A percentile compares a stretch with the other conserved stretches of the same genome.
These are phyloP conservation scores for Ophiocordyceps polyrhachis-furcata DNA, from an alignment of 2,329 filamentous ascomycete species.

Conservation along the genomic window DNA sequence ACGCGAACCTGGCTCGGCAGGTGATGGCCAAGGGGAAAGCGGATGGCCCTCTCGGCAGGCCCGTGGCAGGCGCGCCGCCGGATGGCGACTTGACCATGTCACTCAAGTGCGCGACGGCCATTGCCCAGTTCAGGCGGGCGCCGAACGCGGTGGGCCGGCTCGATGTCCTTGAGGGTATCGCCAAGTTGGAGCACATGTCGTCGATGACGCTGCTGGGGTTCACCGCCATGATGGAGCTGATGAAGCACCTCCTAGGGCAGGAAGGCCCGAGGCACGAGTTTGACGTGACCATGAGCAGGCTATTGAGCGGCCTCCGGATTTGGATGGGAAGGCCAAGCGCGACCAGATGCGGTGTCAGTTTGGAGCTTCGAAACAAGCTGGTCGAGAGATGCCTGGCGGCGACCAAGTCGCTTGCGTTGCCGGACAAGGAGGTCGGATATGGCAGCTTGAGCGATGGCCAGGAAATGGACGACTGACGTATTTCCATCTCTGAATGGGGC, in stretches of 20 bases:
- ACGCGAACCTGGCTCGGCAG: slow-evolving; percentile 36
- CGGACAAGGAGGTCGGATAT: slow-evolving; percentile 42
- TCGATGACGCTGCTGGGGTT: slow-evolving; percentile 39
- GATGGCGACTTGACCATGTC: slow-evolving; percentile 36
- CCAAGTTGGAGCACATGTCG: slow-evolving; percentile 20
- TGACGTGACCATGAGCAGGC: slow-evolving; percentile 29
- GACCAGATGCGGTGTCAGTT: slow-evolving; percentile 30
- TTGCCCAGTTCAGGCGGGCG: slow-evolving; percentile 35
- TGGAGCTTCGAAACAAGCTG: slow-evolving; percentile 30
- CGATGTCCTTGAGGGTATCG: slow-evolving; percentile 29
- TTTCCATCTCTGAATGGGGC: too few relatives aligned
- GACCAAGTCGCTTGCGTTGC: slow-evolving; percentile 37
- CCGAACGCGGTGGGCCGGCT: slow-evolving; percentile 18
- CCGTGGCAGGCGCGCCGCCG: slow-evolving; percentile 17
- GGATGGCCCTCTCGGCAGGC: slow-evolving; percentile 14
- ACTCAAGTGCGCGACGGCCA: slow-evolving; percentile 39
- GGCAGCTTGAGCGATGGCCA: slow-evolving; percentile 35
- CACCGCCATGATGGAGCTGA: slow-evolving; percentile 37
- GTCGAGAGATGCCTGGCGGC: slow-evolving; percentile 36
- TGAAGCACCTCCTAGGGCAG: slow-evolving; percentile 32
- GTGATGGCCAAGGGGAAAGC: slow-evolving; percentile 20
- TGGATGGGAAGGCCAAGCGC: slow-evolving; percentile 39
- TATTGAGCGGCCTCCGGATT: slow-evolving; percentile 37
- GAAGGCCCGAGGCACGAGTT: slow-evolving; percentile 27
- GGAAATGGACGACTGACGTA: slow-evolving; percentile 7